A percentile compares a stretch with the other conserved stretches of the same genome.
Evolutionary conservation across 176 grass and related monocot species (phyloP).

Genomic region (Phoenix roebelenii): DNA sequence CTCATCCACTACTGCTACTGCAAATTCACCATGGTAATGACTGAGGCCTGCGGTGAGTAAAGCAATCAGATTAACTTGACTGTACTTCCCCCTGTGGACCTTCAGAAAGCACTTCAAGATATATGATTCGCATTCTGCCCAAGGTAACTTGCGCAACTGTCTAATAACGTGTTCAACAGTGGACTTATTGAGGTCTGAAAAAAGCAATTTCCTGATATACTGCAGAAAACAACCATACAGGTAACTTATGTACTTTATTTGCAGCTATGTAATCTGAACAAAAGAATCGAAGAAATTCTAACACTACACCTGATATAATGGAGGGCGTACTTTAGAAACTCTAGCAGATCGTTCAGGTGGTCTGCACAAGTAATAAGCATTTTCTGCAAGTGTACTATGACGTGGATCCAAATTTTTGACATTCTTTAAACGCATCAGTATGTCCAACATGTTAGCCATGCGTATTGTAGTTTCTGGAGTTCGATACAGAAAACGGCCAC

Average conservation of each 20-base stretch:
- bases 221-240: slow-evolving; percentile 25
- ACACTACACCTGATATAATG: slow-evolving; percentile 61
- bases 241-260: no score
- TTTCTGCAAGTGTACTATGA: slow-evolving; percentile 95
- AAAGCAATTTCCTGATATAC: slow-evolving; percentile 96
- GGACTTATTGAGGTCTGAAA: slow-evolving; percentile 93
- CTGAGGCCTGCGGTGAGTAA: slow-evolving; percentile 81
- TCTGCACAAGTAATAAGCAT: slow-evolving; percentile 97
- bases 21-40: slow-evolving; percentile 83
- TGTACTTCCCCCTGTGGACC: slow-evolving; percentile 98
- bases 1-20: slow-evolving; percentile 80
- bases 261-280: no score
- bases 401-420: slow-evolving; percentile 97
- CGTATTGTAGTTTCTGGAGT: slow-evolving; percentile 93
- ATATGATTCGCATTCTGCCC: slow-evolving; percentile 80
- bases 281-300: no score
- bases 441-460: slow-evolving; percentile 94
- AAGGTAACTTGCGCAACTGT: slow-evolving; percentile 93
- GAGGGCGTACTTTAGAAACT: slow-evolving; percentile 80
- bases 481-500: slow-evolving; percentile 88
- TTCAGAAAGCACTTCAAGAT: slow-evolving; percentile 95
- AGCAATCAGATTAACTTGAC: slow-evolving; percentile 88
- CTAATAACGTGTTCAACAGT: slow-evolving; percentile 83
- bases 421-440: slow-evolving; percentile 98
- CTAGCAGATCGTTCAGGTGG: slow-evolving; percentile 88